Percentiles rank a stretch among this genome's conserved stretches.
Conservation (phyloP, 345 rosid genomes). For the Mallotus nudiflorus region DNA sequence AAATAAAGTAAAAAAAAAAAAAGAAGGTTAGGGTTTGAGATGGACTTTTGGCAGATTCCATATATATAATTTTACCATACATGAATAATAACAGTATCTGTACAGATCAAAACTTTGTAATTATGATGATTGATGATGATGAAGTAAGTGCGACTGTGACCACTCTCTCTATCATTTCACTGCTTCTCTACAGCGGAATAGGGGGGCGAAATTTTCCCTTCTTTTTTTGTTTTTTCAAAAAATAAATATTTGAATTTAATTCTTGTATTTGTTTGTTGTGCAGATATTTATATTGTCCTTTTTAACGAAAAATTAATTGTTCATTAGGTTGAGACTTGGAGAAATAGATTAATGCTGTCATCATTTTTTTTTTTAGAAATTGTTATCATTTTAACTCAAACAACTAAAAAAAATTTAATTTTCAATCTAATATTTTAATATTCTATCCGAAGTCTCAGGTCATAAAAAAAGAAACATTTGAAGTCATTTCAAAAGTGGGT, state of each 20-base stretch:
- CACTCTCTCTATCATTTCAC: constrained; percentile 9
- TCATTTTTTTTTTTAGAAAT: too few species aligned
- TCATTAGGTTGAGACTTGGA: too few species aligned
- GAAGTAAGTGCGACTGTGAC: background rate
- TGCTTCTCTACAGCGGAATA: constrained; percentile 44
- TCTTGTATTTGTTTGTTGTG: background rate
- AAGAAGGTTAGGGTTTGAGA: constrained; percentile 29
- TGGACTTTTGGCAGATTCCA: constrained; percentile 22
- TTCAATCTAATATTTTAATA: too few species aligned
- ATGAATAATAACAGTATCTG: background rate
- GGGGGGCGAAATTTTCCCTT: constrained; percentile 36
- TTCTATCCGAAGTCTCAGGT: too few species aligned
- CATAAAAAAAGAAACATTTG: too few species aligned
- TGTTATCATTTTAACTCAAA: too few species aligned
- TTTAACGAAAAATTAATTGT: too few species aligned
- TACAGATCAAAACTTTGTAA: constrained; percentile 7
- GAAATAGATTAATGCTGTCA: too few species aligned
- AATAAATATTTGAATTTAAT: background rate
- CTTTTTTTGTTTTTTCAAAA: background rate
- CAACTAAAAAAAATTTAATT: too few species aligned
- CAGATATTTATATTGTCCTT: background rate
- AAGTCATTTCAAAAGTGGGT: too few species aligned
- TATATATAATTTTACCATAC: too few species aligned
- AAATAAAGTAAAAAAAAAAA: background rate
- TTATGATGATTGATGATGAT: constrained; percentile 5